phyloP scores from a whole-genome alignment of 768 basidiomycete genomes.

The Melanogaster broomeanus region DNA sequence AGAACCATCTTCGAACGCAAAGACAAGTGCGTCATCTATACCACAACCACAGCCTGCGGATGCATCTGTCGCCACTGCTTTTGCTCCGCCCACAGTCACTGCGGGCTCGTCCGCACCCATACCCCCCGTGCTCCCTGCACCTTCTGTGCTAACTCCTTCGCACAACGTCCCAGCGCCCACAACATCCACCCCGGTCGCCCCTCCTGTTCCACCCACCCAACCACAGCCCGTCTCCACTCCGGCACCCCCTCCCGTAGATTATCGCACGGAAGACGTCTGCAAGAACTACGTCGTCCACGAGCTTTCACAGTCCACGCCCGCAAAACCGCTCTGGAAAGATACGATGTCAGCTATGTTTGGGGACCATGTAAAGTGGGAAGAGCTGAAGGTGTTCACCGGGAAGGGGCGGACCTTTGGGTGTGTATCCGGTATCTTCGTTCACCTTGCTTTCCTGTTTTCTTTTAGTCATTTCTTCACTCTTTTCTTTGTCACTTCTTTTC shows the following conservation, averaged over 20 bases:
- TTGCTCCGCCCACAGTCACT: not conserved
- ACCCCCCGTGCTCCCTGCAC: not conserved
- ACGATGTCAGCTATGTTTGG: slow-evolving; percentile 88
- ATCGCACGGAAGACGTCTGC: slow-evolving; percentile 50
- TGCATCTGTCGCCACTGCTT: not conserved
- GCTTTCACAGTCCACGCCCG: slow-evolving; percentile 43
- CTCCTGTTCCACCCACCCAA: not conserved
- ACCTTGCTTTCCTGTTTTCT: not conserved
- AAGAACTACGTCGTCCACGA: slow-evolving; percentile 79
- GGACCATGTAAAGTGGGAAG: slow-evolving; percentile 79
- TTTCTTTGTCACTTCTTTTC: slow-evolving; percentile 1
- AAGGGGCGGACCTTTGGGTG: slow-evolving; percentile 69
- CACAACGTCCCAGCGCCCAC: not conserved
- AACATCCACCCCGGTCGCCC: not conserved
- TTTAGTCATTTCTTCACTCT: not conserved
- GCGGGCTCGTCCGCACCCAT: not conserved
- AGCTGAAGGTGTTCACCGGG: slow-evolving; percentile 61
- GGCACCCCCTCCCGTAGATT: slow-evolving; percentile 17
- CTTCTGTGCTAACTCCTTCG: not conserved
- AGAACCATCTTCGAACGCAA: not conserved
- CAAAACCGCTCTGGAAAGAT: slow-evolving; percentile 61
- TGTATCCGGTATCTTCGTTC: slow-evolving; percentile 13
- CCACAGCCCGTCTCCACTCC: slow-evolving; percentile 1
- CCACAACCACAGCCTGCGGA: not conserved
- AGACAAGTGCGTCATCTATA: not conserved